Percentiles rank a stretch among this genome's conserved stretches.
phyloP scores from a whole-genome alignment of 108 stramenopile genomes.

The Pseudonitzschia delicatissima region DNA sequence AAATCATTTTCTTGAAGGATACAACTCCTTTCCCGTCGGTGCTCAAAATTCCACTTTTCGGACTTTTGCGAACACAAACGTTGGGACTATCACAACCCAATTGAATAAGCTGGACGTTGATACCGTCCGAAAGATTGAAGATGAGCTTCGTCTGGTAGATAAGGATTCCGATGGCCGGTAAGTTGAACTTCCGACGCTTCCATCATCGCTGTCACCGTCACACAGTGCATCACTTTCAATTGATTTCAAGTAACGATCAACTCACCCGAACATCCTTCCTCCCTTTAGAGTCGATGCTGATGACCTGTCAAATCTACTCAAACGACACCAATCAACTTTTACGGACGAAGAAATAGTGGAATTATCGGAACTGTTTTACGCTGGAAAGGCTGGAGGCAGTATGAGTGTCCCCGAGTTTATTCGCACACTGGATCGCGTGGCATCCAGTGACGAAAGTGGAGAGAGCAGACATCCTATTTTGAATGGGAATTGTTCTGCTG shows the following conservation, averaged over 20 bases:
- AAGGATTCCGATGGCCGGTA: slow-evolving; percentile 42
- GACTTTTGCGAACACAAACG: background rate
- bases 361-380: slow-evolving; percentile 70
- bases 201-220: background rate
- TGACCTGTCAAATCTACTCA: slow-evolving; percentile 60
- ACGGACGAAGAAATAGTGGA: slow-evolving; percentile 74
- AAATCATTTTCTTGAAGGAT: background rate
- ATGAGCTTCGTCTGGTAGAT: slow-evolving; percentile 59
- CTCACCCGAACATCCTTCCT: background rate
- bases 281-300: slow-evolving; percentile 51
- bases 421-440: slow-evolving; percentile 56
- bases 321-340: slow-evolving; percentile 51
- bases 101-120: slow-evolving; percentile 42
- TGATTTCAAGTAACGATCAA: background rate
- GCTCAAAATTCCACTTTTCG: background rate
- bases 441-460: slow-evolving; percentile 10
- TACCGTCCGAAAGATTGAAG: slow-evolving; percentile 64
- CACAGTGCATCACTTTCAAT: background rate
- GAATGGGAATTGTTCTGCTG: slow-evolving; percentile 28
- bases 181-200: background rate
- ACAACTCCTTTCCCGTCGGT: background rate
- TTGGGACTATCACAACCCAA: slow-evolving; percentile 3
- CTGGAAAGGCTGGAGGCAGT: slow-evolving; percentile 49
- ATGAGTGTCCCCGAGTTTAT: slow-evolving; percentile 60
- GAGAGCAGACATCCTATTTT: slow-evolving; percentile 12